phyloP scores from a whole-genome alignment of 2,329 filamentous ascomycete species.

The Trichoderma sp. region DNA sequence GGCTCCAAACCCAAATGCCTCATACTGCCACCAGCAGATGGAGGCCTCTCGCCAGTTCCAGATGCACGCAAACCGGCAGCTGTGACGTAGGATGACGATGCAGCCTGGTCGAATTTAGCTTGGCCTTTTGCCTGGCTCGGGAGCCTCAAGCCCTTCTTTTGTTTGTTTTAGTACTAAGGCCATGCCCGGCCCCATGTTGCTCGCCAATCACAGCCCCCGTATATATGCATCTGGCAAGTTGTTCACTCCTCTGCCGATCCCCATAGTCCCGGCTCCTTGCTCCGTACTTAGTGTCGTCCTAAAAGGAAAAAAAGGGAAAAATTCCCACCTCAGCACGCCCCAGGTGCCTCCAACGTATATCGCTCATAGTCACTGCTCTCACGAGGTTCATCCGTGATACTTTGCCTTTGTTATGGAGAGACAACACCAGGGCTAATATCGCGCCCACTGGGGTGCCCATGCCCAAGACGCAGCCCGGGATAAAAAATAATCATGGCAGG shows the following conservation, averaged over 20 bases:
- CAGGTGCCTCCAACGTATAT: constrained; percentile 22
- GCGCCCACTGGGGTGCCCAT: constrained; percentile 5
- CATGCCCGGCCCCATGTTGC: background rate
- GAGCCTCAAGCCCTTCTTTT: constrained; percentile 4
- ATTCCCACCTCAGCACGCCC: constrained; percentile 18
- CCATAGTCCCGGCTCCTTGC: constrained; percentile 13
- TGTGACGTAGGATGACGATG: constrained; percentile 20
- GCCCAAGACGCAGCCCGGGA: background rate
- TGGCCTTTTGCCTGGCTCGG: background rate
- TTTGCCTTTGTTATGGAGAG: constrained; percentile 18
- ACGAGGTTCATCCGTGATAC: constrained; percentile 14
- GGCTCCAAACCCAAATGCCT: constrained; percentile 19
- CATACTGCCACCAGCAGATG: constrained; percentile 8
- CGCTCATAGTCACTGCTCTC: constrained; percentile 20
- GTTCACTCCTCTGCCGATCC: constrained; percentile 17
- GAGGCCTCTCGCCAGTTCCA: constrained; percentile 4
- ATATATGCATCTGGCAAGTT: constrained; percentile 18
- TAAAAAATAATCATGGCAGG: background rate
- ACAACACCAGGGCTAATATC: constrained; percentile 19
- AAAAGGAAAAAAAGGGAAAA: background rate
- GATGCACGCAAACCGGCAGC: background rate
- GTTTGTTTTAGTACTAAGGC: background rate
- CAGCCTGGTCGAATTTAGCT: constrained; percentile 4
- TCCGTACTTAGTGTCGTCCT: constrained; percentile 13
- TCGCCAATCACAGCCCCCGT: constrained; percentile 13